Conservation (phyloP, 2,329 filamentous ascomycete genomes). For the Orbilia ellipsospora region DNA sequence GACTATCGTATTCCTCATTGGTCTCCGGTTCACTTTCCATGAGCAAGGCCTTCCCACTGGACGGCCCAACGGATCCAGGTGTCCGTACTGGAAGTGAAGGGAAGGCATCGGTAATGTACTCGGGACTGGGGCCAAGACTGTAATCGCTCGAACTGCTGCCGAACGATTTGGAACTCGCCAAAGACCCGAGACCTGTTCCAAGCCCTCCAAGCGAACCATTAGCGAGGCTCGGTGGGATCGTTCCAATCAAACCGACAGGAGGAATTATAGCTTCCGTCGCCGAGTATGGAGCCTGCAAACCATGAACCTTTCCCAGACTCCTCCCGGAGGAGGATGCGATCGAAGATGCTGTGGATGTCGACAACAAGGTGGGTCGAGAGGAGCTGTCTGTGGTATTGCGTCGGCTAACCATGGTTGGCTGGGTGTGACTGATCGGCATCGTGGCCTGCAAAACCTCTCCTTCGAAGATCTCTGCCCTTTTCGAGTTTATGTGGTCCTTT, state of each 20-base stretch:
- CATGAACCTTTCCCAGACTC: slow-evolving; percentile 45
- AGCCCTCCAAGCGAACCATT: slow-evolving; percentile 38
- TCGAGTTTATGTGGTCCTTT: slow-evolving; percentile 56
- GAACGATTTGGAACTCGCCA: slow-evolving; percentile 43
- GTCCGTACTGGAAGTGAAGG: slow-evolving; percentile 33
- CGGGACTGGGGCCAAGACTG: slow-evolving; percentile 45
- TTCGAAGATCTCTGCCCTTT: slow-evolving; percentile 53
- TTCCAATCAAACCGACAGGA: slow-evolving; percentile 48
- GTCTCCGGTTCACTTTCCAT: slow-evolving; percentile 53
- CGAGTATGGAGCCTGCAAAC: slow-evolving; percentile 40
- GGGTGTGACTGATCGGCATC: slow-evolving; percentile 35
- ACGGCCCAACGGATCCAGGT: slow-evolving; percentile 36
- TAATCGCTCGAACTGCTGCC: slow-evolving; percentile 52
- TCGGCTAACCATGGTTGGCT: slow-evolving; percentile 38
- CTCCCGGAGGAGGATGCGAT: slow-evolving; percentile 36
- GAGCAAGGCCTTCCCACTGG: slow-evolving; percentile 53
- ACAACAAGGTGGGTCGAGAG: slow-evolving; percentile 42
- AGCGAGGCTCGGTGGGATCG: slow-evolving; percentile 48
- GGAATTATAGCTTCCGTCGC: slow-evolving; percentile 46
- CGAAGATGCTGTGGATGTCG: slow-evolving; percentile 43
- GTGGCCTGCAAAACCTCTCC: slow-evolving; percentile 53
- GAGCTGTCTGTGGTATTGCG: slow-evolving; percentile 51
- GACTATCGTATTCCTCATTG: slow-evolving; percentile 51
- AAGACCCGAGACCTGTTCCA: slow-evolving; percentile 37
- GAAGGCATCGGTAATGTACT: slow-evolving; percentile 52